These are phyloP conservation scores for Neofusicoccum kwambonambiense DNA, from an alignment of 2,329 filamentous ascomycete genomes.

Conservation along the genomic window DNA sequence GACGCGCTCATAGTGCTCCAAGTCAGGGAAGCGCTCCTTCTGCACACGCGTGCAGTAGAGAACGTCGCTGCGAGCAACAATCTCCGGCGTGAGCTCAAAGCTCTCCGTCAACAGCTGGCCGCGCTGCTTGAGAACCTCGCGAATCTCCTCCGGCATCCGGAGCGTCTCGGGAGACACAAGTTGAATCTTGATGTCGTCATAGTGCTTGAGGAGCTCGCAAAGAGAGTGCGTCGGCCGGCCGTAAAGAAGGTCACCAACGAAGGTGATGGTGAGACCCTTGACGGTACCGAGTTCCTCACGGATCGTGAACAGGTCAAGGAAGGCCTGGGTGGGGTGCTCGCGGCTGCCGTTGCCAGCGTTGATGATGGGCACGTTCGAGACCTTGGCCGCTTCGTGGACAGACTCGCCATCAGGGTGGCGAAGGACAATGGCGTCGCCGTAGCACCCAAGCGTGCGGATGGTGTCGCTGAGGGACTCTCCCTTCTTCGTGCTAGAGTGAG, in stretches of 20 bases:
- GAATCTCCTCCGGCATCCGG: constrained; percentile 71
- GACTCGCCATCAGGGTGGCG: constrained; percentile 84
- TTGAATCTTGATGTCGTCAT: constrained; percentile 83
- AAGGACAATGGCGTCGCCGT: constrained; percentile 92
- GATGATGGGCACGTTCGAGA: constrained; percentile 87
- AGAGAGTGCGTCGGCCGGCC: constrained; percentile 94
- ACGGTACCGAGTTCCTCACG: constrained; percentile 96
- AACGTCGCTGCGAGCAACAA: constrained; percentile 82
- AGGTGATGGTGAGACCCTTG: constrained; percentile 92
- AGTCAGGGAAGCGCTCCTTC: constrained; percentile 87
- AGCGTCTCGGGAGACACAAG: constrained; percentile 82
- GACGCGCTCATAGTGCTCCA: constrained; percentile 77
- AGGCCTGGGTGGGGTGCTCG: constrained; percentile 96
- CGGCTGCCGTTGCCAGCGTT: constrained; percentile 95
- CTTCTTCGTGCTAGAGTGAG: constrained; percentile 87
- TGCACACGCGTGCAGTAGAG: constrained; percentile 97
- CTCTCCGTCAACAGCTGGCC: constrained; percentile 77
- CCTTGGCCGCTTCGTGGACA: constrained; percentile 79
- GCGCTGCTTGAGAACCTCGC: constrained; percentile 67
- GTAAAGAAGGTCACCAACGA: constrained; percentile 88
- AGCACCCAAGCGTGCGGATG: constrained; percentile 88
- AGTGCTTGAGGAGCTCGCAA: constrained; percentile 89
- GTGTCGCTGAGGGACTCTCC: constrained; percentile 93
- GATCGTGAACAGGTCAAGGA: constrained; percentile 97
- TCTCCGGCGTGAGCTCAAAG: constrained; percentile 78